A percentile compares a stretch with the other conserved stretches of the same genome.
Conservation (phyloP, 2,329 filamentous ascomycete species). For the Neonectria neomacrospora region DNA sequence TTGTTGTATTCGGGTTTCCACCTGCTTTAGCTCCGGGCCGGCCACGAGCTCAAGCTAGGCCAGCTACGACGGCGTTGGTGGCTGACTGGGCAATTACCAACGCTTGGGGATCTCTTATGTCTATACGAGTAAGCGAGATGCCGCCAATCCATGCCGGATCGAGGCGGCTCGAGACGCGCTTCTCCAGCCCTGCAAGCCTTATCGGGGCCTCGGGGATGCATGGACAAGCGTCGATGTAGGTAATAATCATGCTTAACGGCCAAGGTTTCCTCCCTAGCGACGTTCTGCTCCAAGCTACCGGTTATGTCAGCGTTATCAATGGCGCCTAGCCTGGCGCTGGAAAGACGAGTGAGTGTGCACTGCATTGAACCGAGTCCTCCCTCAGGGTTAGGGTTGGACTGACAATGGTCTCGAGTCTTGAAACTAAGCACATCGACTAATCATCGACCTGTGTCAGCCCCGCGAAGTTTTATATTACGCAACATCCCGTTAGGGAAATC, state of each 20-base stretch:
- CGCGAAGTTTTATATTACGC: neutral
- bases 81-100: slow-evolving; percentile 42
- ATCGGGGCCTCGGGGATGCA: neutral
- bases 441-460: neutral
- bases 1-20: slow-evolving; percentile 11
- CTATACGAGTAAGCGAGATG: slow-evolving; percentile 22
- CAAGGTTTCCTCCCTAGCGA: slow-evolving; percentile 16
- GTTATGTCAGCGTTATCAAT: slow-evolving; percentile 2
- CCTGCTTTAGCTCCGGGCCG: slow-evolving; percentile 11
- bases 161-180: slow-evolving; percentile 10
- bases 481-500: neutral
- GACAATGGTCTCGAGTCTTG: neutral
- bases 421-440: neutral
- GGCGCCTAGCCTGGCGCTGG: too few relatives aligned
- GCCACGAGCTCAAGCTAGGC: slow-evolving; percentile 12
- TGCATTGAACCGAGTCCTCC: too few relatives aligned
- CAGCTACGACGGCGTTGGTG: slow-evolving; percentile 21
- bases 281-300: neutral
- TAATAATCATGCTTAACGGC: slow-evolving; percentile 25
- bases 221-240: slow-evolving; percentile 21
- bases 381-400: neutral
- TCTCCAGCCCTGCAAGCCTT: slow-evolving; percentile 5
- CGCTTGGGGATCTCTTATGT: slow-evolving; percentile 15
- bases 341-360: too few relatives aligned
- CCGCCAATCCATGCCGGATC: slow-evolving; percentile 16